Evolutionary conservation across 441 rosid genomes (phyloP).

Genomic region (Mallotus japonicus): DNA sequence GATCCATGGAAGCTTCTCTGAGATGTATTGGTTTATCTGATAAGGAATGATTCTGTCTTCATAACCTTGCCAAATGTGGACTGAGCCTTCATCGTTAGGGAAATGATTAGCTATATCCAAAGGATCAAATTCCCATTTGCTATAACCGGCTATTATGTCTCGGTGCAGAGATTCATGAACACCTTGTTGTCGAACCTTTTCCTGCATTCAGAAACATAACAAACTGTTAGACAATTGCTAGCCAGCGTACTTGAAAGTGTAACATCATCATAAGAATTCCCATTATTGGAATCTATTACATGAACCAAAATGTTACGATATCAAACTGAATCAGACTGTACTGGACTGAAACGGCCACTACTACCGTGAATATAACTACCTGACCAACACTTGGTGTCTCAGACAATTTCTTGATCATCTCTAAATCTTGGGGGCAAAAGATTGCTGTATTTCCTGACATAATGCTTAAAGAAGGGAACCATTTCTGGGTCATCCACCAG

Average conservation of each 20-base stretch:
- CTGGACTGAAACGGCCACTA: not conserved
- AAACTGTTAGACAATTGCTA: not conserved
- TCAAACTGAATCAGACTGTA: too few relatives aligned
- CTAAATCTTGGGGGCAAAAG: slow-evolving; percentile 45
- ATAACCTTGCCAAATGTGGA: slow-evolving; percentile 49
- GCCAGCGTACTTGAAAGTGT: not conserved
- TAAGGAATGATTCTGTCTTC: slow-evolving; percentile 45
- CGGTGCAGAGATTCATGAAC: slow-evolving; percentile 35
- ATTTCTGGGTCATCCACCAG: slow-evolving; percentile 85
- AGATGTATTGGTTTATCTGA: slow-evolving; percentile 33
- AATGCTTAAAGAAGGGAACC: slow-evolving; percentile 53
- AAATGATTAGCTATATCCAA: slow-evolving; percentile 40
- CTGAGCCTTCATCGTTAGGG: slow-evolving; percentile 30
- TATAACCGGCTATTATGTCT: slow-evolving; percentile 39
- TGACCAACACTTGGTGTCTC: slow-evolving; percentile 41
- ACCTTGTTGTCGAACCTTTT: slow-evolving; percentile 40
- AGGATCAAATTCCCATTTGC: slow-evolving; percentile 53
- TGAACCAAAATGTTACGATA: not conserved
- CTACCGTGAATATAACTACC: slow-evolving; percentile 33
- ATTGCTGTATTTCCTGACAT: slow-evolving; percentile 40
- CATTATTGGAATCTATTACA: not conserved
- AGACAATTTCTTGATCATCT: slow-evolving; percentile 32
- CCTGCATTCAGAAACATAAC: slow-evolving; percentile 38
- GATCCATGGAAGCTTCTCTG: slow-evolving; percentile 46
- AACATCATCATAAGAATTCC: not conserved